phyloP scores from a whole-genome alignment of 306 rosid genomes.

The Trifolium dubium region DNA sequence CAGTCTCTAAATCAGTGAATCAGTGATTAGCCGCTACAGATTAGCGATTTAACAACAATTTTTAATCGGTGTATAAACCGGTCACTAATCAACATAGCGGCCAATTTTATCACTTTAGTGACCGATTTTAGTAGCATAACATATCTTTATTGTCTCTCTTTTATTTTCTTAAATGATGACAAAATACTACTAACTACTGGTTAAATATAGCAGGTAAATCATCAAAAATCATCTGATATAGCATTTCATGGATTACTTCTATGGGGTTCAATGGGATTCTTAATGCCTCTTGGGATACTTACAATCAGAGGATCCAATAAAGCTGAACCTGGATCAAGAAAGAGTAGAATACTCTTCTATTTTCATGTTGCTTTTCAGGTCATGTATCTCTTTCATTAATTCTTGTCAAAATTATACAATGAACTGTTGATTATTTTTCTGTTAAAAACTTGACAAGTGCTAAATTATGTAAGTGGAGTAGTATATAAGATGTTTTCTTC shows the following conservation, averaged over 20 bases:
- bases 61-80: not conserved
- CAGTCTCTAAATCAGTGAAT: not conserved
- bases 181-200: not conserved
- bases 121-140: not conserved
- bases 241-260: slow-evolving; percentile 77
- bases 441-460: slow-evolving; percentile 13
- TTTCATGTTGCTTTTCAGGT: slow-evolving; percentile 87
- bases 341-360: slow-evolving; percentile 67
- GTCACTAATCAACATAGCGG: not conserved
- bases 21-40: not conserved
- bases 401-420: not conserved
- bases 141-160: not conserved
- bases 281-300: slow-evolving; percentile 87
- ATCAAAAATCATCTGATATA: slow-evolving; percentile 62
- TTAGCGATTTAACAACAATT: not conserved
- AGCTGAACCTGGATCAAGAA: slow-evolving; percentile 58
- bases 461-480: slow-evolving; percentile 34
- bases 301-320: slow-evolving; percentile 62
- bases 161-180: not conserved
- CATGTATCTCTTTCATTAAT: slow-evolving; percentile 31
- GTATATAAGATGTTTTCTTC: slow-evolving; percentile 41
- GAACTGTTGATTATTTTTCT: slow-evolving; percentile 21
- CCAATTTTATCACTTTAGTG: not conserved
- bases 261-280: slow-evolving; percentile 87
- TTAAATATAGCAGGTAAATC: slow-evolving; percentile 55